Base-by-base conservation (phyloP, 768 basidiomycete genomes). In the Russula brevipes region DNA sequence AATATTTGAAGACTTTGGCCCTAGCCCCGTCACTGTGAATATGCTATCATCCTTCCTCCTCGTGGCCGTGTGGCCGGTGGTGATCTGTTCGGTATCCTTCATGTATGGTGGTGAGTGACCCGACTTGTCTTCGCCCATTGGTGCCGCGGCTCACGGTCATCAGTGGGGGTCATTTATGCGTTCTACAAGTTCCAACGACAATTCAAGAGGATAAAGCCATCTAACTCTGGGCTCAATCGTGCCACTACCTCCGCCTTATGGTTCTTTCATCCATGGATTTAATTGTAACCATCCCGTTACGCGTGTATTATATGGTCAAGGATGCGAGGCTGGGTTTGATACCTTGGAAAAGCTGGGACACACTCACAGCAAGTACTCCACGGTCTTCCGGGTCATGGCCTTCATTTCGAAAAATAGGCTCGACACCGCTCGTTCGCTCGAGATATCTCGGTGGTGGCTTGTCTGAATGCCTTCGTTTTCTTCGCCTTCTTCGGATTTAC, bases 321-420 rank as follows among this genome's bases (percentile, higher is more conserved):
- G 35, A 36, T 36, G 17, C 50, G 16, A 33, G 0, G 33, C 1
- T 0, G 3, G 50, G 50, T 11, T 9, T 52, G 9, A 11, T 5
- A 17, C 33, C 33, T 16, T 86, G 79, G 74, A 60, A 65, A 0
- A 77, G 79, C 36, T 83, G 83, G 80, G 74, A 69, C 0, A 81
- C 67, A 77, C 81, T 0, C 87, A 89, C 68, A 77, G 61, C 38
- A 69, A 78, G 44, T 84, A 77, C 68, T 76, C 72, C 2, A 75
- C 76, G 10, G 72, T 85, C 5, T 67, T 61, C 0, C 73, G 74
- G 45, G 59, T 72, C 54, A 76, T 81, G 1, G 61, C 74, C 0
- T 36, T 76, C 14, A 0, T 75, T 1, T 85, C 82, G 82, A 70
- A 75, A 31, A 57, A 36, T 1, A 50, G 59, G 70, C 59, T 5